These are phyloP conservation scores for Sporothrix phasma DNA, from an alignment of 2,329 filamentous ascomycete genomes.

Conservation along the genomic window DNA sequence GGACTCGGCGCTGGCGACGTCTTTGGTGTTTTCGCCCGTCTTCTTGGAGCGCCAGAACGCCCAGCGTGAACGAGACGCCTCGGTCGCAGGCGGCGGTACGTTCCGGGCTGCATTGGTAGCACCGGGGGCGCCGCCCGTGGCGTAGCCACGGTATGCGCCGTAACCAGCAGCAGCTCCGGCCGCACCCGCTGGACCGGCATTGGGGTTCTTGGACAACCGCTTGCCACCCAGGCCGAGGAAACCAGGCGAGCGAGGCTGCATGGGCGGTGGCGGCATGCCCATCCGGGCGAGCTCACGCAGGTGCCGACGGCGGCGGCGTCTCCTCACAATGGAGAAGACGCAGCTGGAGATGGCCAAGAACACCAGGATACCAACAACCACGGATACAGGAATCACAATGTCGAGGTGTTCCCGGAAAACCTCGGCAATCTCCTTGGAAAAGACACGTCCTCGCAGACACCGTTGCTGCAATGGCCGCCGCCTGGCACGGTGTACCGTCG, in stretches of 20 bases:
- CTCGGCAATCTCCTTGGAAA: conserved; percentile 57
- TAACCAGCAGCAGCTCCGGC: not conserved
- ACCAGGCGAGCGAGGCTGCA: not conserved
- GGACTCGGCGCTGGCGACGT: not conserved
- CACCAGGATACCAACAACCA: conserved; percentile 62
- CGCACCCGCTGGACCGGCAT: not conserved
- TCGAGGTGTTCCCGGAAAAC: conserved; percentile 72
- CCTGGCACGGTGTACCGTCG: conserved; percentile 77
- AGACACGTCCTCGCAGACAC: conserved; percentile 62
- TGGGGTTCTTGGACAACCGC: not conserved
- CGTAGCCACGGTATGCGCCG: not conserved
- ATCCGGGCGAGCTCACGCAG: conserved; percentile 1
- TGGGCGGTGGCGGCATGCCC: conserved; percentile 9
- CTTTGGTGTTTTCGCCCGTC: not conserved
- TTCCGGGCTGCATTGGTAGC: not conserved
- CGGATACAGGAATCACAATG: conserved; percentile 71
- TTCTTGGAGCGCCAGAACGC: conserved; percentile 3
- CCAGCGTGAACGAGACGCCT: not conserved
- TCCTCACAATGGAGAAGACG: conserved; percentile 46
- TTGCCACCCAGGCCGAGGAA: conserved; percentile 9
- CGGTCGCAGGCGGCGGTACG: not conserved
- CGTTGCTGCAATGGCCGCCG: conserved; percentile 70
- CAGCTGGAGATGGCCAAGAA: conserved; percentile 61
- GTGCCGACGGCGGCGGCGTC: conserved; percentile 20
- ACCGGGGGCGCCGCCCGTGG: not conserved